Conservation (phyloP, 768 basidiomycete genomes). For the Tulasnella sp. region DNA sequence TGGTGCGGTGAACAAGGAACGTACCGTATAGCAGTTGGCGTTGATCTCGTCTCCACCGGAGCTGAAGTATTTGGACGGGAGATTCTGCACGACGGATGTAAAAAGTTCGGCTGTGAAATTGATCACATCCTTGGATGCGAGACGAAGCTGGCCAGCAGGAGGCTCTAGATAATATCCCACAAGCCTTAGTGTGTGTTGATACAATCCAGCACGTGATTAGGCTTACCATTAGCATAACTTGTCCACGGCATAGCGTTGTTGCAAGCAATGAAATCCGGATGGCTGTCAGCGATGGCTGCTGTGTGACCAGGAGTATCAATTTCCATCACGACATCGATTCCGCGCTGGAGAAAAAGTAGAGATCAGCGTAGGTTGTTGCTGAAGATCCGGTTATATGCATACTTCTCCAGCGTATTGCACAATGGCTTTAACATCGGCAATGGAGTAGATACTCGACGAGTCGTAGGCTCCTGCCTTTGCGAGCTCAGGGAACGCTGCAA, state of each 20-base stretch:
- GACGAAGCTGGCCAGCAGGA: slow-evolving; percentile 71
- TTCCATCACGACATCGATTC: slow-evolving; percentile 69
- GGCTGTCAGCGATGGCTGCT: slow-evolving; percentile 45
- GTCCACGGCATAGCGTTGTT: slow-evolving; percentile 29
- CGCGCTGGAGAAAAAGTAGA: slow-evolving; percentile 36
- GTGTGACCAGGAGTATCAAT: slow-evolving; percentile 83
- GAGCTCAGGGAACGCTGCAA: slow-evolving; percentile 51
- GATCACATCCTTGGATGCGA: slow-evolving; percentile 49
- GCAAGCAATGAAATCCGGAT: slow-evolving; percentile 72
- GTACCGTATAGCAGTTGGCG: slow-evolving; percentile 42
- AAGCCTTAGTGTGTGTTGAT: neutral
- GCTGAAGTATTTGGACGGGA: slow-evolving; percentile 55
- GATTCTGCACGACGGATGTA: slow-evolving; percentile 33
- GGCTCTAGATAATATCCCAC: slow-evolving; percentile 36
- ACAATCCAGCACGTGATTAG: neutral
- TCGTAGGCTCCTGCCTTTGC: slow-evolving; percentile 53
- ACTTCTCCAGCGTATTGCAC: slow-evolving; percentile 61
- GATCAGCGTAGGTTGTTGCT: neutral
- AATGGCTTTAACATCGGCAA: slow-evolving; percentile 46
- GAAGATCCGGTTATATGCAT: slow-evolving; percentile 25
- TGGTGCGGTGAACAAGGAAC: neutral
- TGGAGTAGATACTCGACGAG: slow-evolving; percentile 40
- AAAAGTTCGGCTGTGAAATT: slow-evolving; percentile 51
- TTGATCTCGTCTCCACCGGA: slow-evolving; percentile 74
- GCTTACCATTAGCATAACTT: slow-evolving; percentile 42